A percentile compares a stretch with the other conserved stretches of the same genome.
These are phyloP conservation scores for Malus sylvestris DNA, from an alignment of 306 rosid species.

Conservation along the genomic window DNA sequence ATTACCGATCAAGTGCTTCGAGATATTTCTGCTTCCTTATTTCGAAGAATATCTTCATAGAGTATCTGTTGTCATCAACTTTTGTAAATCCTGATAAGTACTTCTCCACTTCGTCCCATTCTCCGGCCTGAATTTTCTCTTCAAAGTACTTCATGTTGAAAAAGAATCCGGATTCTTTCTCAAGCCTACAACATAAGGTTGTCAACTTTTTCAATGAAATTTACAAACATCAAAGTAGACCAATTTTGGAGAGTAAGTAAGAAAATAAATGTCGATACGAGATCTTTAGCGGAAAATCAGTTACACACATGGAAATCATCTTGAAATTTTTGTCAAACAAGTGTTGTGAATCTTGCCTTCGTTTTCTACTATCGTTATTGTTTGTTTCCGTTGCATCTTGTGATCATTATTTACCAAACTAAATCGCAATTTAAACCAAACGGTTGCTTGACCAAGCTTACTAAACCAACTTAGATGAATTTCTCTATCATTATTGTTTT, in stretches of 20 bases:
- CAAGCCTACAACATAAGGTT: constrained; percentile 43
- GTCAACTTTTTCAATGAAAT: not conserved
- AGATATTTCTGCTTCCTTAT: constrained; percentile 89
- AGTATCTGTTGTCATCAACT: constrained; percentile 84
- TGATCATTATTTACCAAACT: not conserved
- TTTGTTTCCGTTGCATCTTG: not conserved
- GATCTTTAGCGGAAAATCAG: not conserved
- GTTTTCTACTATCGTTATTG: not conserved
- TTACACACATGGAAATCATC: not conserved
- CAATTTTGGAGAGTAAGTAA: not conserved
- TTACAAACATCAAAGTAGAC: not conserved
- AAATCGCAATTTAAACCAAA: not conserved
- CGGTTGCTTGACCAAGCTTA: not conserved
- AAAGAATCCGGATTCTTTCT: constrained; percentile 86
- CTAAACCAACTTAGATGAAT: not conserved
- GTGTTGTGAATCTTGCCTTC: not conserved
- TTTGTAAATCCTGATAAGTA: constrained; percentile 77
- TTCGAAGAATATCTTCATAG: constrained; percentile 85
- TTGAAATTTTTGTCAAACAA: not conserved
- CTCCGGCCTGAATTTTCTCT: constrained; percentile 80
- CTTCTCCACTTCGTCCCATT: constrained; percentile 92
- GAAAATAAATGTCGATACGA: not conserved
- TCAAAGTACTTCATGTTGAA: constrained; percentile 90
- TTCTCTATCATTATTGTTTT: not conserved
- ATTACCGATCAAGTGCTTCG: constrained; percentile 91